Evolutionary conservation across 2,329 filamentous ascomycete species (phyloP), one percentile per base, ranked within the genome.

Genomic region (Byssochlamys sp.): DNA sequence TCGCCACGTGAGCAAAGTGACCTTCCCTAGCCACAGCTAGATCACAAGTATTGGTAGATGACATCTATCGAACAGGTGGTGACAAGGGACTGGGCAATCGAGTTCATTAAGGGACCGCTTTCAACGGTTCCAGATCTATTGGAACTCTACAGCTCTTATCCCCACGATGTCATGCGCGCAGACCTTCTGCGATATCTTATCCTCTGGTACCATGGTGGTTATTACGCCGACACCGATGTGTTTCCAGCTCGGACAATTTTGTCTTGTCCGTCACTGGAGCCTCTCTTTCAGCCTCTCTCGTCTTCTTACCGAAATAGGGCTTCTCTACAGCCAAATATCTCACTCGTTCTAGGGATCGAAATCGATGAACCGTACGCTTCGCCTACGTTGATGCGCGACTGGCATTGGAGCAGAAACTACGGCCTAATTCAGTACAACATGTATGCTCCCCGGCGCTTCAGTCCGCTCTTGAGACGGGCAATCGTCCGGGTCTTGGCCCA

Each of bases 111-210:
- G 9, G 55, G 63, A 4, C 62, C 62, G 14, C 55, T 69, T 4
- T 59, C 62, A 2, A 59, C 65, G 4, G 58, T 71, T 2, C 70
- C 70, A 3, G 66, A 67, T 2, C 62, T 72, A 6, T 59, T 60
- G 19, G 58, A 49, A 0, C 29, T 67, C 2, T 72, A 70, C 58
- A 59, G 66, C 31, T 66, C 67, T 39, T 72, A 71, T 31, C 69
- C 69, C 0, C 62, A 86, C 75, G 12, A 79, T 72, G 60, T 81
- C 68, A 59, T 78, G 69, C 4, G 82, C 77, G 48, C 84, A 77
- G 49, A 85, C 70, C 25, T 76, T 62, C 60, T 76, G 11, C 69
- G 70, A 14, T 73, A 73, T 51, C 61, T 73, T 3, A 58, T 73
- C 2, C 57, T 73, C 3, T 73, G 70, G 68, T 71, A 71, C 56